Conservation (phyloP, 352 stramenopile genomes). For the Bremia lactucae region DNA sequence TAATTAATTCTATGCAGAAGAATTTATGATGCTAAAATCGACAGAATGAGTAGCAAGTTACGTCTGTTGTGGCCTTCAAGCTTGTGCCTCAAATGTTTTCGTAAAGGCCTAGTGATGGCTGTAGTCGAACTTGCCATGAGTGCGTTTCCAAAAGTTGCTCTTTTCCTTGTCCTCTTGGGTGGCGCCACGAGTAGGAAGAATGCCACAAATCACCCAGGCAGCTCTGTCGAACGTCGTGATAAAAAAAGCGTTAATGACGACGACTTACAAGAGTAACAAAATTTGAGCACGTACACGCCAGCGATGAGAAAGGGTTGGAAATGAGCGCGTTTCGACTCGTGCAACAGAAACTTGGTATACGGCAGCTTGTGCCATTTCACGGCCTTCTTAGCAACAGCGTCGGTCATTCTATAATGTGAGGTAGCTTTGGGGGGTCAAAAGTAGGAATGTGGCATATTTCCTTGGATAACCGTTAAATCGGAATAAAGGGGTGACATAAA, state of each 20-base stretch:
- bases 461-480: neutral
- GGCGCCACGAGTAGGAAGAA: conserved; percentile 66
- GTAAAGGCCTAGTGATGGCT: conserved; percentile 51
- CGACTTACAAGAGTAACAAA: neutral
- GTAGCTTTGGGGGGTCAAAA: no score
- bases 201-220: conserved; percentile 73
- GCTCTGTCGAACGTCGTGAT: conserved; percentile 19
- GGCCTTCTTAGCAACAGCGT: conserved; percentile 38
- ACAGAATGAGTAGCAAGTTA: no score
- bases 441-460: no score
- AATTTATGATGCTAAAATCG: no score
- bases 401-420: no score
- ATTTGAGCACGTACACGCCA: conserved; percentile 36
- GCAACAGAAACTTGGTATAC: conserved; percentile 62
- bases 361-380: conserved; percentile 79
- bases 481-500: neutral
- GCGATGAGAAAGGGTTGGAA: conserved; percentile 80
- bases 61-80: no score
- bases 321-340: conserved; percentile 68
- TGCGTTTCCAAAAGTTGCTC: conserved; percentile 80
- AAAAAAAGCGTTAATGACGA: neutral
- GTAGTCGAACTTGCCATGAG: conserved; percentile 79
- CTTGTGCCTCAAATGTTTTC: conserved; percentile 1
- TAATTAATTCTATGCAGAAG: no score
- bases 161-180: conserved; percentile 77